Percentiles rank a stretch among this genome's conserved stretches.
Evolutionary conservation across 768 basidiomycete species (phyloP).

Genomic region (Baorangia bicolor): DNA sequence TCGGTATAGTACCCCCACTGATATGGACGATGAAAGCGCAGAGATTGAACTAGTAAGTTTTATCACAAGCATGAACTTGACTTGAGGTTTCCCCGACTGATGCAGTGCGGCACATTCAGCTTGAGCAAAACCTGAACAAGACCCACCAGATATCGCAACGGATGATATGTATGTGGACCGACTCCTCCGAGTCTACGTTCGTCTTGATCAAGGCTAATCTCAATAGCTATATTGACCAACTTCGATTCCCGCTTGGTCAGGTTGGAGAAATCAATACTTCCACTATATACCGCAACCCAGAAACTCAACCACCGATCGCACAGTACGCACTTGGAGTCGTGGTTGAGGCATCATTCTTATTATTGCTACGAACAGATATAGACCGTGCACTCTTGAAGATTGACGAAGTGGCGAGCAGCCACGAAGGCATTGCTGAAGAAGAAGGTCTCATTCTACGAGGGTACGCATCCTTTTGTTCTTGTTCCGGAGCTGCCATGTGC

Average conservation of each 20-base stretch:
- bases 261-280: slow-evolving; percentile 82
- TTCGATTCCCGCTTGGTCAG: slow-evolving; percentile 81
- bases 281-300: slow-evolving; percentile 78
- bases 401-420: slow-evolving; percentile 72
- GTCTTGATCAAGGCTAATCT: slow-evolving; percentile 24
- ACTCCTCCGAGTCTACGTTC: slow-evolving; percentile 6
- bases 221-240: slow-evolving; percentile 74
- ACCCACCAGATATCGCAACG: slow-evolving; percentile 81
- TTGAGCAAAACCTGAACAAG: slow-evolving; percentile 87
- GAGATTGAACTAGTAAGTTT: slow-evolving; percentile 24
- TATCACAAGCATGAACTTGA: not conserved
- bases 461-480: slow-evolving; percentile 36
- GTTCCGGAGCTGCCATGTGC: not conserved
- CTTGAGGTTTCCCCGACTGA: not conserved
- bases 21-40: slow-evolving; percentile 29
- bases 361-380: slow-evolving; percentile 54
- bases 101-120: slow-evolving; percentile 39
- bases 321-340: slow-evolving; percentile 47
- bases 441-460: slow-evolving; percentile 78
- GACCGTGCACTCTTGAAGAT: slow-evolving; percentile 77
- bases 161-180: slow-evolving; percentile 67
- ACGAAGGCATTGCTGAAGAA: slow-evolving; percentile 73
- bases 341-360: not conserved
- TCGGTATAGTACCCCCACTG: not conserved
- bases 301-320: slow-evolving; percentile 66